Conservation (phyloP, 2,329 filamentous ascomycete genomes). For the Aplosporella prunicola region DNA sequence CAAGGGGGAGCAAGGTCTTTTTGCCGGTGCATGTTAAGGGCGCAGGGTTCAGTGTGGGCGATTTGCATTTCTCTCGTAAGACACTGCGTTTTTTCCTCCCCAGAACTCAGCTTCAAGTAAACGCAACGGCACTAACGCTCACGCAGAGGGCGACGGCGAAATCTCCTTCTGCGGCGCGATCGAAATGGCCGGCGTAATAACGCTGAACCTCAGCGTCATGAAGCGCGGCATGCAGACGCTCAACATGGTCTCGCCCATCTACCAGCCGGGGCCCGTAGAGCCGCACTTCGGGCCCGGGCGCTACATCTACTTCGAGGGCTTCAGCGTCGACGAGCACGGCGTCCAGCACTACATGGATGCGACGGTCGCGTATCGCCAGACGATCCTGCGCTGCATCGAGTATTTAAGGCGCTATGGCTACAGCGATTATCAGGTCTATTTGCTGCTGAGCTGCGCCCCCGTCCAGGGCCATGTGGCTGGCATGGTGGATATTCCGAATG, state of each 20-base stretch:
- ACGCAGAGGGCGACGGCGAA: conserved; percentile 70
- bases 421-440: conserved; percentile 69
- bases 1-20: conserved; percentile 70
- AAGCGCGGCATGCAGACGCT: conserved; percentile 66
- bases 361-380: conserved; percentile 78
- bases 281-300: conserved; percentile 76
- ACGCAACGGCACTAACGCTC: neutral
- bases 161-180: conserved; percentile 72
- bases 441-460: conserved; percentile 76
- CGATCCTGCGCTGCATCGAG: conserved; percentile 66
- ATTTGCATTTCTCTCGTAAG: conserved; percentile 68
- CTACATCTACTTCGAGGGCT: conserved; percentile 81
- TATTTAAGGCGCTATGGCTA: conserved; percentile 67
- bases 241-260: conserved; percentile 73
- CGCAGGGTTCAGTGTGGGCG: conserved; percentile 83
- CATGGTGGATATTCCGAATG: conserved; percentile 84
- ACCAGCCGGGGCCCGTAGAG: conserved; percentile 77
- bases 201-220: conserved; percentile 80
- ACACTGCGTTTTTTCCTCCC: conserved; percentile 4
- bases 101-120: neutral
- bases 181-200: conserved; percentile 88
- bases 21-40: conserved; percentile 78
- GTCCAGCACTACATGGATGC: conserved; percentile 87
- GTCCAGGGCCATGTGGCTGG: conserved; percentile 83
- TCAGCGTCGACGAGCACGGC: conserved; percentile 77